phyloP scores from a whole-genome alignment of 768 basidiomycete genomes.

The Lactarius trivialis region DNA sequence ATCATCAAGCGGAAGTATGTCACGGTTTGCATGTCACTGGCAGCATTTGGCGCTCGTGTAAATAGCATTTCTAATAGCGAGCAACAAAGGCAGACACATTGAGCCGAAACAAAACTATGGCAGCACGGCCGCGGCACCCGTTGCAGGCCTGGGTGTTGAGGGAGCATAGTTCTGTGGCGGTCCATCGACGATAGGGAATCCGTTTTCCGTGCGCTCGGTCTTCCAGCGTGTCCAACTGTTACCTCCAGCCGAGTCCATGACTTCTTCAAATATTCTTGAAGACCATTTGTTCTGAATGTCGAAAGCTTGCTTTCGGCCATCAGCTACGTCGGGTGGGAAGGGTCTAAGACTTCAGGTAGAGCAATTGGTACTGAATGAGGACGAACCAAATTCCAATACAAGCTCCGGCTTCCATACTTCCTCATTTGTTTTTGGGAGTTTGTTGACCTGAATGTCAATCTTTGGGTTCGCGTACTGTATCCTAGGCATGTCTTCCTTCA shows the following conservation, averaged over 20 bases:
- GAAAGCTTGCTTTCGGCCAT: slow-evolving; percentile 44
- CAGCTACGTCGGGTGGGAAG: slow-evolving; percentile 31
- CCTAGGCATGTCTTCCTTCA: slow-evolving; percentile 70
- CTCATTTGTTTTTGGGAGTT: slow-evolving; percentile 43
- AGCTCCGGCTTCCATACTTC: slow-evolving; percentile 59
- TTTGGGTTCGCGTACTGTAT: slow-evolving; percentile 73
- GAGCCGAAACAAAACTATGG: no score
- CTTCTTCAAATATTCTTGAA: slow-evolving; percentile 55
- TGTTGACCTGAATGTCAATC: slow-evolving; percentile 54
- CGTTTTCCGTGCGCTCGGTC: slow-evolving; percentile 38
- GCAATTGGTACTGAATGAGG: background rate
- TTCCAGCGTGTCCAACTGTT: slow-evolving; percentile 54
- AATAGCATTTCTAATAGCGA: no score
- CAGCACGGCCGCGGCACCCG: slow-evolving; percentile 24
- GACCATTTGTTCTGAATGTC: slow-evolving; percentile 66
- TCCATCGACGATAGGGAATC: slow-evolving; percentile 39
- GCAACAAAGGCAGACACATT: no score
- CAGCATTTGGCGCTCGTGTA: no score
- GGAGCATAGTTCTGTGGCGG: slow-evolving; percentile 11
- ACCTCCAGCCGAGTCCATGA: slow-evolving; percentile 63
- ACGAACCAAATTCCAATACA: slow-evolving; percentile 58
- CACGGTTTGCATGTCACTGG: no score
- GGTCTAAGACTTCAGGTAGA: background rate
- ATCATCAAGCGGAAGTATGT: no score
- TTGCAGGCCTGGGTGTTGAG: background rate